A percentile compares a stretch with the other conserved stretches of the same genome.
Evolutionary conservation across 768 basidiomycete species (phyloP).

Genomic region (Leccinellum rugosiceps): DNA sequence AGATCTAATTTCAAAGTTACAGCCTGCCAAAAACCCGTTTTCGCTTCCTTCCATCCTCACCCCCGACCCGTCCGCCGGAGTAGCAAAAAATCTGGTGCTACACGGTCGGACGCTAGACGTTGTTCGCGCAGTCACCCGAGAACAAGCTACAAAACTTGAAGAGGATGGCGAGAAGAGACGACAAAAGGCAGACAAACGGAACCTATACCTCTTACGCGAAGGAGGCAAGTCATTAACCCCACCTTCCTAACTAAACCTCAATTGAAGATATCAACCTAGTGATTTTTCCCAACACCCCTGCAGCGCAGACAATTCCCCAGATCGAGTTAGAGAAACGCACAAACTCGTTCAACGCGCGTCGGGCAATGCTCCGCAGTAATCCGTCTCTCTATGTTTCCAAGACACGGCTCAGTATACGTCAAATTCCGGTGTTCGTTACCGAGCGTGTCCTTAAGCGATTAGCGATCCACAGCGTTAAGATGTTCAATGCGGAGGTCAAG

Average conservation of each 20-base stretch:
- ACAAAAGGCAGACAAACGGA: slow-evolving; percentile 91
- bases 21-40: slow-evolving; percentile 83
- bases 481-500: slow-evolving; percentile 79
- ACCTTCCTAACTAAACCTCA: not conserved
- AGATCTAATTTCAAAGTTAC: not conserved
- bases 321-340: slow-evolving; percentile 86
- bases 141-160: slow-evolving; percentile 82
- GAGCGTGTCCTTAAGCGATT: slow-evolving; percentile 89
- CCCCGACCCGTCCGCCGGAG: slow-evolving; percentile 84
- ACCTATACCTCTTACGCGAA: slow-evolving; percentile 93
- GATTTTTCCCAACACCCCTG: slow-evolving; percentile 84
- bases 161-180: slow-evolving; percentile 83
- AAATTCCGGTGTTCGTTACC: slow-evolving; percentile 86
- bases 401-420: slow-evolving; percentile 90
- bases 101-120: slow-evolving; percentile 94
- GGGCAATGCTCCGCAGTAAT: slow-evolving; percentile 81
- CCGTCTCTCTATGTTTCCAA: slow-evolving; percentile 93
- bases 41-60: slow-evolving; percentile 85
- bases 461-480: slow-evolving; percentile 72
- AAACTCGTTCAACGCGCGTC: slow-evolving; percentile 80
- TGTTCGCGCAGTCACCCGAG: slow-evolving; percentile 84
- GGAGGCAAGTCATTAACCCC: slow-evolving; percentile 57
- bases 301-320: slow-evolving; percentile 63
- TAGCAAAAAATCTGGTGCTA: slow-evolving; percentile 80
- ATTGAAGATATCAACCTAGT: slow-evolving; percentile 46